Evolutionary conservation across 2,329 filamentous ascomycete genomes (phyloP).

Genomic region (Aspergillus hiratsukae): DNA sequence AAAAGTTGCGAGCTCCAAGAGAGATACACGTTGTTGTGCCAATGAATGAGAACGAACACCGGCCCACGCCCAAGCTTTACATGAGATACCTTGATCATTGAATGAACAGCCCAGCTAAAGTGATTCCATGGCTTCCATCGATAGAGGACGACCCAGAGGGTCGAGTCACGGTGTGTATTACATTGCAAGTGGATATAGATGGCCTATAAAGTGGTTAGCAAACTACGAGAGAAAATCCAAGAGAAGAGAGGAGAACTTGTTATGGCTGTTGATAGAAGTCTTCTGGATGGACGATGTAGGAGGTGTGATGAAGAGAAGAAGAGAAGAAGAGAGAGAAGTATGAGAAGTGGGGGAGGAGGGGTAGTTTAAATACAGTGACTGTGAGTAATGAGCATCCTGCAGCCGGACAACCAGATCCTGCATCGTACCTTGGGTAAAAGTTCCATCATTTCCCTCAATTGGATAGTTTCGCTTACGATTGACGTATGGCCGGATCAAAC

Average conservation of each 20-base stretch:
- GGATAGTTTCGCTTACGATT: background rate
- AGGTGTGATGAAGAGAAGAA: conserved; percentile 7
- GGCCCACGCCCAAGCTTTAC: conserved; percentile 57
- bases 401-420: background rate
- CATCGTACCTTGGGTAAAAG: background rate
- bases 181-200: conserved; percentile 14
- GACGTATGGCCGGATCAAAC: background rate
- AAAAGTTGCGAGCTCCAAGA: conserved; percentile 3
- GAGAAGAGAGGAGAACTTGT: conserved; percentile 17
- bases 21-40: background rate
- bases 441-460: background rate
- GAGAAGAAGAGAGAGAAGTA: conserved; percentile 4
- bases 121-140: conserved; percentile 37
- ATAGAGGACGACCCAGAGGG: conserved; percentile 4
- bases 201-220: conserved; percentile 10
- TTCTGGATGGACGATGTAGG: background rate
- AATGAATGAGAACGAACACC: conserved; percentile 52
- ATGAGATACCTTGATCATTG: conserved; percentile 47
- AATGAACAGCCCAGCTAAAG: conserved; percentile 38
- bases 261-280: conserved; percentile 2
- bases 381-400: conserved; percentile 2
- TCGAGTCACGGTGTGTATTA: conserved; percentile 16
- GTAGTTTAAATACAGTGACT: conserved; percentile 39
- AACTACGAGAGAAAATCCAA: background rate
- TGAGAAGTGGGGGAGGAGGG: conserved; percentile 14